Base-by-base conservation (phyloP, 2,329 filamentous ascomycete species). In the Cladorrhinum sp. region DNA sequence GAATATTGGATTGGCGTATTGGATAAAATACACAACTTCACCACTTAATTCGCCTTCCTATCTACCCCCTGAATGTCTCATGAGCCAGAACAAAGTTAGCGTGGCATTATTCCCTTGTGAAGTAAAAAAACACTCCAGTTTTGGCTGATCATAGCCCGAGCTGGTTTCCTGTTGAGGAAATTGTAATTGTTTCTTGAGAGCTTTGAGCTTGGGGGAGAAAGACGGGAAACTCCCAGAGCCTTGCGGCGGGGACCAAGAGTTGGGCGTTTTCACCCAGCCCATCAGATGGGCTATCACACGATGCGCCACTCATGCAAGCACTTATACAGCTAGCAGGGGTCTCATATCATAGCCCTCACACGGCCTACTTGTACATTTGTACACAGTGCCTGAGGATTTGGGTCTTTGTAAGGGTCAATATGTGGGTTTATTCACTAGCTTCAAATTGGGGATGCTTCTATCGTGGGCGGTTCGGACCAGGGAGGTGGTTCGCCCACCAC, bases 351-450 rank as follows among this genome's bases (percentile, higher is more conserved):
- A 13, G 18, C 20, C 45, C 36, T 58, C 51, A 27, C 56, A 62
- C 60, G 60, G 60, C 49, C 25, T 62, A 62, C 60, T 41, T 56
- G 1, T 1, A 9, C 38, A 24, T 4, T 27, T 49, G 60, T 59
- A 62, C 57, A 62, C 60, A 62, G 60, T 62, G 57, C 53, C 29
- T 20, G n/a, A 18, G 3, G 41, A 45, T 45, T 45, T 20, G 41
- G 41, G 41, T 36, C 32, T 8, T 16, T 20, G 5, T 36, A 6
- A 10, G 27, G 20, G 27, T 53, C 50, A 18, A 52, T 16, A 18
- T 50, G 24, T 16, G 29, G 51, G 50, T 25, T 53, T n/a, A n/a
- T 38, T 38, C 25, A 36, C 27, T 22, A 23, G 18, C 27, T 20
- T 18, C 22, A 36, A 22, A 16, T n/a, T n/a, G n/a, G 18, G 9